Evolutionary conservation across 768 basidiomycete genomes (phyloP).

Genomic region (Termitomyces heimii): DNA sequence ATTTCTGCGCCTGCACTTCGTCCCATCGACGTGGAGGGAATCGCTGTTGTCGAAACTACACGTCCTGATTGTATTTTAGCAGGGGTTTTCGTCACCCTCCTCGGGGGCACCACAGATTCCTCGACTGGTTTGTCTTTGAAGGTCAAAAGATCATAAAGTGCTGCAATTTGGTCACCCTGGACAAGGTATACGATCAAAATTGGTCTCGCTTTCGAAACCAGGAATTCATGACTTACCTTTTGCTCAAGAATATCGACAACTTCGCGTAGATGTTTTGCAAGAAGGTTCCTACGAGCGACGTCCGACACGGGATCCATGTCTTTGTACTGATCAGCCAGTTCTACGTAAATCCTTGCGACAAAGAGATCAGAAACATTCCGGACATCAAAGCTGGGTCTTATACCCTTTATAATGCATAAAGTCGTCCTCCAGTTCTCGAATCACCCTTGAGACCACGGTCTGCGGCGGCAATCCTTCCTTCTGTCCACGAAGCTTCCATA

Average conservation of each 20-base stretch:
- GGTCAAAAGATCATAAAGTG: constrained; percentile 75
- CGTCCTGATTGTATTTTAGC: constrained; percentile 1
- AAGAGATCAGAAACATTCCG: constrained; percentile 1
- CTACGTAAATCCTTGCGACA: constrained; percentile 72
- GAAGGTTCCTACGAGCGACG: constrained; percentile 73
- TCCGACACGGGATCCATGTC: constrained; percentile 81
- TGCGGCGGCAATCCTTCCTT: constrained; percentile 67
- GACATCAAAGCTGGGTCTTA: constrained; percentile 18
- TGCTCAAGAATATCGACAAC: constrained; percentile 90
- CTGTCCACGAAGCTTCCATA: constrained; percentile 24
- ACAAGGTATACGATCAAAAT: constrained; percentile 1
- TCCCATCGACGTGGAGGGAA: constrained; percentile 5
- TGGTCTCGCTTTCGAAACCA: not conserved
- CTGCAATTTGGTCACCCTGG: constrained; percentile 93
- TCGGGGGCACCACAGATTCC: constrained; percentile 20
- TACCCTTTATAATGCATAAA: constrained; percentile 94
- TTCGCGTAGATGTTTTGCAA: constrained; percentile 84
- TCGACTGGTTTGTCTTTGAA: constrained; percentile 62
- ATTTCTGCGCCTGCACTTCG: not conserved
- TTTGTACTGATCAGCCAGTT: constrained; percentile 91
- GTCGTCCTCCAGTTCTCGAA: constrained; percentile 90
- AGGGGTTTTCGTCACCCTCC: not conserved
- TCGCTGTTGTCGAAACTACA: constrained; percentile 4
- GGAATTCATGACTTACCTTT: constrained; percentile 48
- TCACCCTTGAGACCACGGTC: constrained; percentile 76